phyloP scores from a whole-genome alignment of 1,284 basidiomycete genomes.

The Neonothopanus nambi region DNA sequence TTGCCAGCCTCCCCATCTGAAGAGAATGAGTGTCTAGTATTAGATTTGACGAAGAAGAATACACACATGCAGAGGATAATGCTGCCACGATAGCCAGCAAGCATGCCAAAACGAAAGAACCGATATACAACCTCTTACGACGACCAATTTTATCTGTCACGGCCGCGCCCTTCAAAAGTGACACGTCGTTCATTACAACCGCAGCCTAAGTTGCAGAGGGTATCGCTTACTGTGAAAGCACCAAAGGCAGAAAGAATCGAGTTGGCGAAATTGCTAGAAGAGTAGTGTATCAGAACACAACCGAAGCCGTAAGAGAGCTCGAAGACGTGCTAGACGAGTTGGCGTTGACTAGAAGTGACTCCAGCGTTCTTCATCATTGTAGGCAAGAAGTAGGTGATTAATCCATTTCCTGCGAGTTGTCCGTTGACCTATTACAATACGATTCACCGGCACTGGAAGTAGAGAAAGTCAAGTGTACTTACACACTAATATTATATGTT shows the following conservation, averaged over 20 bases:
- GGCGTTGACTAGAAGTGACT: constrained; percentile 23
- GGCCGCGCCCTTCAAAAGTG: constrained; percentile 21
- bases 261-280: constrained; percentile 28
- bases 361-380: constrained; percentile 29
- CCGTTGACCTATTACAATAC: constrained; percentile 22
- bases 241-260: constrained; percentile 29
- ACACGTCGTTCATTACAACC: neutral
- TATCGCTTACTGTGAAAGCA: constrained; percentile 21
- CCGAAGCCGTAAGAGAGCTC: neutral
- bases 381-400: constrained; percentile 29
- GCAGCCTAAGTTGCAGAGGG: too few species aligned
- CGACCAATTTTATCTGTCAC: constrained; percentile 28
- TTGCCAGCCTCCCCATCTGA: constrained; percentile 24
- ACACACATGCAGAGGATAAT: constrained; percentile 25
- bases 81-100: constrained; percentile 26
- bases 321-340: constrained; percentile 26
- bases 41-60: neutral
- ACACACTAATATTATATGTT: constrained; percentile 18
- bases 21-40: neutral
- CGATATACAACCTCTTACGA: constrained; percentile 26
- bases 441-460: neutral
- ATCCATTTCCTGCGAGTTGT: constrained; percentile 29
- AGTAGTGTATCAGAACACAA: neutral
- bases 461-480: neutral
- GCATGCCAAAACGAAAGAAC: constrained; percentile 24